Conservation (phyloP, 2,329 filamentous ascomycete genomes). For the Thyridium curvatum region DNA sequence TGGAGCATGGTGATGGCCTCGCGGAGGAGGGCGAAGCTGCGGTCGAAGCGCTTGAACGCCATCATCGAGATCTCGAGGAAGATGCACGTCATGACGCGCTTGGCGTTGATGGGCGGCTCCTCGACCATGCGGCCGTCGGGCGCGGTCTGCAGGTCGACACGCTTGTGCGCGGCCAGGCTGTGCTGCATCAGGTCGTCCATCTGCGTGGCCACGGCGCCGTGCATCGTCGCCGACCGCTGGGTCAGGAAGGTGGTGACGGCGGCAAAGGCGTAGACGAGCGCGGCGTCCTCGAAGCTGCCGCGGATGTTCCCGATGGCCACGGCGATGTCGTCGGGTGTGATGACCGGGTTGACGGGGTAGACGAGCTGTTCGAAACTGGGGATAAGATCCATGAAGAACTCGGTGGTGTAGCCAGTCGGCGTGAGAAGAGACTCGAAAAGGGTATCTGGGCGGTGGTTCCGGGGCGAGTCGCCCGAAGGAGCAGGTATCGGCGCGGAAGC, state of each 20-base stretch:
- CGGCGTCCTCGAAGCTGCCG: slow-evolving; percentile 25
- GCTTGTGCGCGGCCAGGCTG: slow-evolving; percentile 4
- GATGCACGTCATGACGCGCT: slow-evolving; percentile 41
- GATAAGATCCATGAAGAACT: slow-evolving; percentile 34
- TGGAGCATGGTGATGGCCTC: slow-evolving; percentile 41
- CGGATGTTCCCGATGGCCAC: slow-evolving; percentile 26
- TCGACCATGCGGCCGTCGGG: slow-evolving; percentile 27
- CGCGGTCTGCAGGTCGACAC: slow-evolving; percentile 16
- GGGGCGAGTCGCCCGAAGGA: slow-evolving; percentile 1
- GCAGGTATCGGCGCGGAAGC: slow-evolving; percentile 5
- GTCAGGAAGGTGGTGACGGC: slow-evolving; percentile 37
- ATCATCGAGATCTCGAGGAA: slow-evolving; percentile 47
- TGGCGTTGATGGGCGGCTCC: slow-evolving; percentile 32
- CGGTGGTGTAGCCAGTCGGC: neutral
- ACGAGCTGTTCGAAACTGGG: slow-evolving; percentile 35
- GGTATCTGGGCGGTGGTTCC: too few species aligned
- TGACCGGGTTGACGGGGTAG: slow-evolving; percentile 39
- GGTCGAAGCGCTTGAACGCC: slow-evolving; percentile 38
- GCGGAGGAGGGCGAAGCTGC: slow-evolving; percentile 42
- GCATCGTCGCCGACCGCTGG: slow-evolving; percentile 8
- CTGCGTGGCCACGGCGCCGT: slow-evolving; percentile 13
- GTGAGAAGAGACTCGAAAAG: too few species aligned
- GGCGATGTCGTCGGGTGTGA: slow-evolving; percentile 30
- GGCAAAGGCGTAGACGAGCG: slow-evolving; percentile 37
- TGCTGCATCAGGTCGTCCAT: slow-evolving; percentile 24